Evolutionary conservation across 2,329 filamentous ascomycete genomes (phyloP), one percentile per base, ranked within the genome.

Genomic region (Colletotrichum siamense): DNA sequence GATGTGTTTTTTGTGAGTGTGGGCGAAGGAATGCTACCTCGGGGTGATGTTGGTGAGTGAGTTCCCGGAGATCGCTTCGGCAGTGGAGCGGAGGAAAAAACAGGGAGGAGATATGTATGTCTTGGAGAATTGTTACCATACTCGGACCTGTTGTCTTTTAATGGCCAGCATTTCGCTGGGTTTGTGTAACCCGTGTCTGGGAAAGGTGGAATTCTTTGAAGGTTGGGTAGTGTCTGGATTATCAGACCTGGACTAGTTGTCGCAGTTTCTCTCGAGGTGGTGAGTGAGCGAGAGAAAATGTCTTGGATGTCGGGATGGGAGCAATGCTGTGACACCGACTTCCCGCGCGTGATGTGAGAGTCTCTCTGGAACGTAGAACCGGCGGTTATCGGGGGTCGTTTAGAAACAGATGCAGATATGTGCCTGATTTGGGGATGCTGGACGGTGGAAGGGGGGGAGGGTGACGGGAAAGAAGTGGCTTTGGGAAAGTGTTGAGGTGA

Each of bases 61-160:
- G n/a, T 16, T 26, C 6, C 59, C 57, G 68, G 68, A 70, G 68
- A 70, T 70, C 57, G 68, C 68, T 70, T 52, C 57, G 68, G 68
- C 52, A 63, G 57, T 69, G 52, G 65, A 44, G 32, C 13, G 30
- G n/a, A 24, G 16, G 30, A 52, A 52, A 52, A 52, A 52, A 3
- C 44, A 52, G 44, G 55, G 55, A 59, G 55, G 55, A 26, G 13
- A n/a, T 63, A n/a, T 64, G 13, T 10, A 63, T 28, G 62, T 64
- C 22, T 64, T 36, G 32, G 34, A 39, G 32, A 12, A 24, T 26
- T 22, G 62, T 9, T 52, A 52, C 44, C 44, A 52, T 52, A 13
- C 44, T 52, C 44, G 44, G 44, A 52, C 44, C 0, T 52, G 44
- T 49, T 49, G 44, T 52, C 44, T 52, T 52, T 22, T 52, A 22